Evolutionary conservation across 441 rosid genomes (phyloP), one percentile per base, ranked within the genome.

Genomic region (Jatropha podagrica): DNA sequence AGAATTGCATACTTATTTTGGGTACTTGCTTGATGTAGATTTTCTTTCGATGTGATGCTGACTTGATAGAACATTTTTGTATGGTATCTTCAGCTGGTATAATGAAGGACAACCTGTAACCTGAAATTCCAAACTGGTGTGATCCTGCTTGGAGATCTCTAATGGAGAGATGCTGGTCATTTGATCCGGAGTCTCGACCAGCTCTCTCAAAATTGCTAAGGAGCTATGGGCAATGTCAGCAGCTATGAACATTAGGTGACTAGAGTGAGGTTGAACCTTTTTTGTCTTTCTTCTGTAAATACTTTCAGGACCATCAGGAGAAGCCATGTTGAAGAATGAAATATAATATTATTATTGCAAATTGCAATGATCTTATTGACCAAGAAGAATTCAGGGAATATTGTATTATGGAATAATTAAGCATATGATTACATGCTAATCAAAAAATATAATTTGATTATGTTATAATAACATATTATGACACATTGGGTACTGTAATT

Each of bases 151-250:
- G 91, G 93, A 86, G 87, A 81, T 80, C 85, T 37, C 69, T 89
- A 78, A 87, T 89, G 91, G 86, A 85, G 75, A 84, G 86, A 63
- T 89, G 93, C 69, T 89, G 89, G 93, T 84, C 90, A 52, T 81
- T 86, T 11, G 82, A 87, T 80, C 88, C 91, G 5, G 71, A 77
- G 3, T 82, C 74, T 42, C 80, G 93, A 68, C 93, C 93, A 51
- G 77, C 88, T 46, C 87, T 89, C 84, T 82, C 87, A 15, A 88
- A 76, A 81, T 89, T 65, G 86, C 93, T 0, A 82, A 80, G 59
- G 87, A 84, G 77, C 75, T 88, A 48, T 82, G 93, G 20, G 76
- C 82, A 75, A 86, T 89, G 86, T 79, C 90, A n/a, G 87, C 84
- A 66, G 77, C 88, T 51, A 74, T 84, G 81, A 81, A 83, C 74